Conservation (phyloP, 768 basidiomycete genomes). For the Suillus cothurnatus region DNA sequence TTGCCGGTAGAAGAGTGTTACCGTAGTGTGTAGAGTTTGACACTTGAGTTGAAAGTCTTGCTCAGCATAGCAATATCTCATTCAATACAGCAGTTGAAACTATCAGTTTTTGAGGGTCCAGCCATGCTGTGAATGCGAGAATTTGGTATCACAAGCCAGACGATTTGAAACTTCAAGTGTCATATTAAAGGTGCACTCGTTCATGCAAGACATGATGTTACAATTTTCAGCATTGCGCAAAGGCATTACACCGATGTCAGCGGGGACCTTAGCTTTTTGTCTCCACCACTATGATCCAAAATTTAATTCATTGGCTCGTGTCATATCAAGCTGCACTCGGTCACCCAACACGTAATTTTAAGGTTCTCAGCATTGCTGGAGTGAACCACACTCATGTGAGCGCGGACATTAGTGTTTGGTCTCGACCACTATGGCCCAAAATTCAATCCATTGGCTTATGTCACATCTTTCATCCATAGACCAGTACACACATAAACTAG, state of each 20-base stretch:
- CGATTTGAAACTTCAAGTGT: background rate
- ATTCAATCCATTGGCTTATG: too few relatives aligned
- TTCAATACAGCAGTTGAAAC: background rate
- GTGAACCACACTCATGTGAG: too few relatives aligned
- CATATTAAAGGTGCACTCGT: background rate
- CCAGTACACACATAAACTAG: too few relatives aligned
- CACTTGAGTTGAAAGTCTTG: background rate
- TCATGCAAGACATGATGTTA: background rate
- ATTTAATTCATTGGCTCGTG: background rate
- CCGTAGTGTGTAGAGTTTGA: background rate
- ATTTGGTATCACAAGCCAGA: background rate
- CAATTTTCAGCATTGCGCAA: background rate
- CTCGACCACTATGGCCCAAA: too few relatives aligned
- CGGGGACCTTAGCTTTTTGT: background rate
- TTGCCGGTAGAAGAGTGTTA: background rate
- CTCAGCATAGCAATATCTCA: background rate
- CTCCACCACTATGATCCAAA: background rate
- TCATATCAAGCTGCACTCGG: too few relatives aligned
- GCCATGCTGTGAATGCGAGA: background rate
- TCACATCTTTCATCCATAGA: too few relatives aligned
- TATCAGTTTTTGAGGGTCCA: background rate
- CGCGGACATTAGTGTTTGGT: too few relatives aligned
- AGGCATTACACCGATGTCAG: background rate
- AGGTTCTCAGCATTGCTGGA: too few relatives aligned
- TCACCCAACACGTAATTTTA: too few relatives aligned